Evolutionary conservation across 1,139 yeast genomes (phyloP).

Genomic region (Yamadazyma membranifaciens): DNA sequence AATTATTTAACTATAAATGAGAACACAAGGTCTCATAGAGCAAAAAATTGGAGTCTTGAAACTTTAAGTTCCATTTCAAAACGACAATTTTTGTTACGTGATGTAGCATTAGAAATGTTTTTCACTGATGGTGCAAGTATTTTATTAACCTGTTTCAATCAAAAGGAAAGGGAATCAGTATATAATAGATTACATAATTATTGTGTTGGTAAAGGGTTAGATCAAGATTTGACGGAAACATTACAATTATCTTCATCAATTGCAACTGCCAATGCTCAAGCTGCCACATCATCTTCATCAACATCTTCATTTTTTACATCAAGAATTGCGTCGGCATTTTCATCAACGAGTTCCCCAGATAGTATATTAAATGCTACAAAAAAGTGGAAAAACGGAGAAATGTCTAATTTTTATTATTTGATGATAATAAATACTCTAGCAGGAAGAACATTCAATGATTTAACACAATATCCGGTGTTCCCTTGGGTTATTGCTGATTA

Average conservation of each 20-base stretch:
- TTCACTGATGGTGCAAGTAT: conserved; percentile 71
- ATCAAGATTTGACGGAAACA: conserved; percentile 51
- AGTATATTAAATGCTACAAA: conserved; percentile 54
- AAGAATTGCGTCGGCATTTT: conserved; percentile 37
- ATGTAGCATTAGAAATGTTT: conserved; percentile 75
- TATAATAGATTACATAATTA: conserved; percentile 46
- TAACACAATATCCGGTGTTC: conserved; percentile 85
- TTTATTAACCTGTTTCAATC: conserved; percentile 54
- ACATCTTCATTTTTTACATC: conserved; percentile 27
- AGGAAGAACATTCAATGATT: conserved; percentile 82
- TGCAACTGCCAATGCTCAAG: conserved; percentile 13
- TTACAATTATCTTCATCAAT: conserved; percentile 42
- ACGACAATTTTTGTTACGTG: conserved; percentile 71
- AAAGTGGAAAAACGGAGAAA: conserved; percentile 71
- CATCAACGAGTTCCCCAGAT: conserved; percentile 19
- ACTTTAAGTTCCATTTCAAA: conserved; percentile 64
- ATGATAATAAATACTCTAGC: conserved; percentile 79
- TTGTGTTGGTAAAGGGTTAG: conserved; percentile 48
- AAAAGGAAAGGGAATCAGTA: conserved; percentile 54
- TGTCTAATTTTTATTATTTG: conserved; percentile 78
- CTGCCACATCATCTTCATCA: background rate
- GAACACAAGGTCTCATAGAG: conserved; percentile 35
- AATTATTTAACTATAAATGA: conserved; percentile 16
- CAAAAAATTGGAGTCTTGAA: conserved; percentile 55
- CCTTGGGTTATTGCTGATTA: conserved; percentile 91